phyloP scores from a whole-genome alignment of 306 rosid genomes.

The Myrica gale region DNA sequence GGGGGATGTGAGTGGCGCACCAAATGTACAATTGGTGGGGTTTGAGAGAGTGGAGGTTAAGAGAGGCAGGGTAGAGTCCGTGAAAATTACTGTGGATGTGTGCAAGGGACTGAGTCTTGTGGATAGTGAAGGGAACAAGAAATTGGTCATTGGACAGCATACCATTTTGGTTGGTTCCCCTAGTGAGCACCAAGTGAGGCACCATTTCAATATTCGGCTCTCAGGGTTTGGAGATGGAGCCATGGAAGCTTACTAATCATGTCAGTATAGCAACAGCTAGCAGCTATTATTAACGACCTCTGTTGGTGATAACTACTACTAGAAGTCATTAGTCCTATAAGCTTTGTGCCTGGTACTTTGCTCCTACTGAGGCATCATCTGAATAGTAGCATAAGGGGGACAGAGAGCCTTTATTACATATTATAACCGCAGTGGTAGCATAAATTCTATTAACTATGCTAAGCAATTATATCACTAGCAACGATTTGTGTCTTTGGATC shows the following conservation, averaged over 20 bases:
- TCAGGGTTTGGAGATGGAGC: constrained; percentile 16
- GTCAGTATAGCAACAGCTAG: constrained; percentile 9
- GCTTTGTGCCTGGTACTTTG: background rate
- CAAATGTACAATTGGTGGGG: constrained; percentile 49
- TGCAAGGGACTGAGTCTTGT: constrained; percentile 47
- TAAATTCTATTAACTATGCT: background rate
- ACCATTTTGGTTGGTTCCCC: constrained; percentile 49
- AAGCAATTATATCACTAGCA: background rate
- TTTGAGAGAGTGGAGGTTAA: constrained; percentile 46
- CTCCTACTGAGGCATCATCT: background rate
- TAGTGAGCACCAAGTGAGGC: constrained; percentile 51
- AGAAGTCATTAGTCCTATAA: background rate
- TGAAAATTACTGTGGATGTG: constrained; percentile 40
- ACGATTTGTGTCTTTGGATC: background rate
- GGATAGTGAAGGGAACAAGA: constrained; percentile 57
- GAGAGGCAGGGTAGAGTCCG: constrained; percentile 34
- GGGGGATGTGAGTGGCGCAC: constrained; percentile 35
- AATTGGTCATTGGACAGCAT: constrained; percentile 48
- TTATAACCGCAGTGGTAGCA: too few relatives aligned
- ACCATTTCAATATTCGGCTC: constrained; percentile 39
- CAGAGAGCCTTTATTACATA: background rate
- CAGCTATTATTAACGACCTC: constrained; percentile 3
- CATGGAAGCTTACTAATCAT: constrained; percentile 8
- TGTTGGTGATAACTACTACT: background rate
- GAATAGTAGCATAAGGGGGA: background rate